Evolutionary conservation across 805 yeast species (phyloP), one percentile per base, ranked within the genome.

Genomic region (Candida ipomoeae): DNA sequence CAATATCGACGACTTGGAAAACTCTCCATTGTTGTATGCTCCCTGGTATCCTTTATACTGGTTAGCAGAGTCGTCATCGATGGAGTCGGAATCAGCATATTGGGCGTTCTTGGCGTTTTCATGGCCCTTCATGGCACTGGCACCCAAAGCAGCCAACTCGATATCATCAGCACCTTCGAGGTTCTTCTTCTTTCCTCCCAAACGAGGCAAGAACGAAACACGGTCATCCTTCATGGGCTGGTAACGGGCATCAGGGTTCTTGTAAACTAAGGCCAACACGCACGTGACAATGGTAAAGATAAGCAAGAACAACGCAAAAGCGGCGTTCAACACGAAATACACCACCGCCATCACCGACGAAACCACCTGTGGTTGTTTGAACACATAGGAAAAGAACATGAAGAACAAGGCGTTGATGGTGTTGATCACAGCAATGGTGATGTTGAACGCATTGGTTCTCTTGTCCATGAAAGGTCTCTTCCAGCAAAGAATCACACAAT

Each of bases 151-250:
- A 63, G 82, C 82, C 55, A 86, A 75, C 67, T 86, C 92, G 53
- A 83, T 72, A 53, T 77, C 84, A 29, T 70, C 77, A 54, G 66
- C 59, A 40, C 63, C 51, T 56, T 64, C 50, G 7, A 58, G 59
- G n/a, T 55, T 59, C 45, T 57, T 55, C 35, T 61, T 62, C 49
- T 74, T 51, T 39, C 40, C 50, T 8, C 58, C 83, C 49, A 76
- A 74, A 61, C 84, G 78, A 55, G 91, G 91, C 63, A 94, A 87
- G 67, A 94, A 94, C n/a, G 97, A 87, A 46, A 87, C 94, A 65
- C 99, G 82, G 65, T 94, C 99, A 68, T 94, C 99, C 60, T 86
- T 87, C 86, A 92, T 87, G 54, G 97, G 98, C 71, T 89, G 92
- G 73, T 94, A 94, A 60, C 96, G 81, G 8, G 92, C 82, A 69